These are phyloP conservation scores for Amborella trichopoda DNA, from an alignment of 164 flowering plant species.

Conservation along the genomic window DNA sequence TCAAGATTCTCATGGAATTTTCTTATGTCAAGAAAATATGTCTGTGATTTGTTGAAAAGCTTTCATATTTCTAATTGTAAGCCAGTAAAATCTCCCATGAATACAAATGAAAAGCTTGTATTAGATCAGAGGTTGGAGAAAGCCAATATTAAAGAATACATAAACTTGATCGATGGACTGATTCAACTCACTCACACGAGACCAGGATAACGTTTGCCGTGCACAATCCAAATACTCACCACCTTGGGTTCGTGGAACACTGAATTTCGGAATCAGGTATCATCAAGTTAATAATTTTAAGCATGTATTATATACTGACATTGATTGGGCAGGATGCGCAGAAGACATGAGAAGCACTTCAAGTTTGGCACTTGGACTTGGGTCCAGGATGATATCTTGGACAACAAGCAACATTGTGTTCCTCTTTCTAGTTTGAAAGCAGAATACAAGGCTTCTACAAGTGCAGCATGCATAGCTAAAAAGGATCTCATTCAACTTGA, in stretches of 20 bases:
- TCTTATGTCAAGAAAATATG: background rate
- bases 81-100: conserved; percentile 1
- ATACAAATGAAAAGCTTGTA: background rate
- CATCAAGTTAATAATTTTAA: background rate
- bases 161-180: background rate
- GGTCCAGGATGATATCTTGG: background rate
- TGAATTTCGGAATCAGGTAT: background rate
- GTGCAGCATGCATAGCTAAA: background rate
- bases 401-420: no score
- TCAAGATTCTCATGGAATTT: background rate
- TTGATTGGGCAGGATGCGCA: background rate
- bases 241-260: background rate
- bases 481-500: background rate
- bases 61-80: background rate
- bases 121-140: background rate
- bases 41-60: background rate
- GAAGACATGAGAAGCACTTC: background rate
- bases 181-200: conserved; percentile 2
- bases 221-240: background rate
- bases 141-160: background rate
- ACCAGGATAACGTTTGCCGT: background rate
- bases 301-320: conserved; percentile 1
- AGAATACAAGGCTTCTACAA: background rate
- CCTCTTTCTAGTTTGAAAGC: no score
- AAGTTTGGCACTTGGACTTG: background rate